Evolutionary conservation across 1,284 basidiomycete genomes (phyloP).

Genomic region (Sporisorium exsertum): DNA sequence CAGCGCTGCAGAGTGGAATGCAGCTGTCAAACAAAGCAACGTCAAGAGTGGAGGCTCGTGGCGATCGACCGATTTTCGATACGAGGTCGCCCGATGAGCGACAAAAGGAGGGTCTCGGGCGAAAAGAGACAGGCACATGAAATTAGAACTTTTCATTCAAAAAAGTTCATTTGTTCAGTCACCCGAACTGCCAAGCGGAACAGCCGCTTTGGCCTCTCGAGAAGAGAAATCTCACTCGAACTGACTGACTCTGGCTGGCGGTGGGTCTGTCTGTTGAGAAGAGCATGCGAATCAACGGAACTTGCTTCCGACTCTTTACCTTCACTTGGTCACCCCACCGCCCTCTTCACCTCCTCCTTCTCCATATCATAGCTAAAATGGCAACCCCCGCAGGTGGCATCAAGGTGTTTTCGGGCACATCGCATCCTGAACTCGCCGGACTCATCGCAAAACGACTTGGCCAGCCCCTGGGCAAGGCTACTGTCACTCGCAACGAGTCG

Average conservation of each 20-base stretch:
- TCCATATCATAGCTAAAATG: constrained; percentile 11
- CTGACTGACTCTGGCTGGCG: too few species aligned
- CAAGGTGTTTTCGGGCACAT: constrained; percentile 64
- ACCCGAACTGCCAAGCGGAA: not conserved
- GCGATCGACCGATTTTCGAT: constrained; percentile 12
- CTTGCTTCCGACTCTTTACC: constrained; percentile 18
- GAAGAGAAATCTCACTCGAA: not conserved
- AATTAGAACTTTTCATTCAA: constrained; percentile 19
- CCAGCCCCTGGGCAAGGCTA: constrained; percentile 71
- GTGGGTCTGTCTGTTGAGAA: not conserved
- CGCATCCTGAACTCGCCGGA: constrained; percentile 91
- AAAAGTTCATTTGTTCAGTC: not conserved
- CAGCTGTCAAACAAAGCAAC: constrained; percentile 28
- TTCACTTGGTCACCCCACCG: constrained; percentile 28
- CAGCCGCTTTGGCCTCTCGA: not conserved
- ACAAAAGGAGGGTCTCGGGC: constrained; percentile 3
- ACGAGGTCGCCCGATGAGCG: not conserved
- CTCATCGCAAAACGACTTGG: constrained; percentile 82
- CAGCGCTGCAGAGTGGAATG: not conserved
- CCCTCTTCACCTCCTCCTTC: not conserved
- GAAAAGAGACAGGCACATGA: constrained; percentile 4
- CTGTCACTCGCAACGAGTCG: constrained; percentile 86
- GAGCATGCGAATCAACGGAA: not conserved
- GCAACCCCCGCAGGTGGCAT: constrained; percentile 32
- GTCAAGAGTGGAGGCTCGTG: constrained; percentile 23